Conservation (phyloP, 1,284 basidiomycete genomes). For the Pholiota adiposa region DNA sequence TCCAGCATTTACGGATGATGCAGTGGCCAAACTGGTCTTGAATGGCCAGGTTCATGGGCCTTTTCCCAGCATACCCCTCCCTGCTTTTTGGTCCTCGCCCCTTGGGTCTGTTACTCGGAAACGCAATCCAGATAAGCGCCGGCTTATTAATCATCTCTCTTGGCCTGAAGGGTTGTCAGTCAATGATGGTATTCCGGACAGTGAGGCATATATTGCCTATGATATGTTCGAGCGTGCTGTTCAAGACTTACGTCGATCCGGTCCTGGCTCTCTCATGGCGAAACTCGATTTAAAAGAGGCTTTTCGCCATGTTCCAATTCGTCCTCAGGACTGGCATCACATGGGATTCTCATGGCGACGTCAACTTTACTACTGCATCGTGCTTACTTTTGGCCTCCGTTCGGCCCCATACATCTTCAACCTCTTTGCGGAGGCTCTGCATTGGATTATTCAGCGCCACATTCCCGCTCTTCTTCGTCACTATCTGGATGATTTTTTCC, state of each 20-base stretch:
- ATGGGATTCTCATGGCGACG: constrained; percentile 37
- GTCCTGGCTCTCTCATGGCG: constrained; percentile 34
- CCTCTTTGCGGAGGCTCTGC: constrained; percentile 37
- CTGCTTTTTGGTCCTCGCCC: constrained; percentile 31
- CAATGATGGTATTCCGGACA: constrained; percentile 41
- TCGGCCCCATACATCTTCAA: constrained; percentile 46
- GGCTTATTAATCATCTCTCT: constrained; percentile 41
- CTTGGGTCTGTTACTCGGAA: constrained; percentile 33
- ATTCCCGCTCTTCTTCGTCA: constrained; percentile 31
- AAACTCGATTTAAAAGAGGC: constrained; percentile 45
- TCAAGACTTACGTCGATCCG: constrained; percentile 24
- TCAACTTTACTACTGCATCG: constrained; percentile 33
- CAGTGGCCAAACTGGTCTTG: constrained; percentile 17
- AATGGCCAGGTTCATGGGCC: constrained; percentile 28
- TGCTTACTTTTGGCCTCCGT: constrained; percentile 30
- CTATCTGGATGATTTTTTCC: constrained; percentile 37
- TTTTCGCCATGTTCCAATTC: constrained; percentile 41
- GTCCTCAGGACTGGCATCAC: constrained; percentile 34
- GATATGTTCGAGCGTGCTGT: constrained; percentile 31
- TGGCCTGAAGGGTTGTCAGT: constrained; percentile 37
- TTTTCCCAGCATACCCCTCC: constrained; percentile 28
- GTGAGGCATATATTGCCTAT: constrained; percentile 34
- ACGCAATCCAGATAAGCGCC: constrained; percentile 29
- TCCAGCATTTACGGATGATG: constrained; percentile 12
- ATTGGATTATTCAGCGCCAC: constrained; percentile 38